phyloP scores from a whole-genome alignment of 2,329 filamentous ascomycete species.

The Nemania abortiva region DNA sequence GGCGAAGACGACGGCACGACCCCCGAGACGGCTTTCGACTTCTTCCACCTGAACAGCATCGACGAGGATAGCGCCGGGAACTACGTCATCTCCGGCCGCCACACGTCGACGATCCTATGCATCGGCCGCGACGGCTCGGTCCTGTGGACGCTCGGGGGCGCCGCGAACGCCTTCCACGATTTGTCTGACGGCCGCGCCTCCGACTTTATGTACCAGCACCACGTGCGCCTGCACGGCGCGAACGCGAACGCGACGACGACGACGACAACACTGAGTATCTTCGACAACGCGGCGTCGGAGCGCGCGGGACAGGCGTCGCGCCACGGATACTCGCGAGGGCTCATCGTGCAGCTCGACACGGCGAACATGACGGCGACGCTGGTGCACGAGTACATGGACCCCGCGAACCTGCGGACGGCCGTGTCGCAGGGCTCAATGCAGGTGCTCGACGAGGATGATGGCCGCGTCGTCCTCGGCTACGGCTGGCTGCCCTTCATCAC shows the following conservation, averaged over 20 bases:
- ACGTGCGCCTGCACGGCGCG: slow-evolving; percentile 51
- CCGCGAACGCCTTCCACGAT: slow-evolving; percentile 53
- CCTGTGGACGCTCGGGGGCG: slow-evolving; percentile 55
- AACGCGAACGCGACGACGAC: neutral
- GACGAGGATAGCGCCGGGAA: slow-evolving; percentile 52
- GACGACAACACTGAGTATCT: slow-evolving; percentile 52
- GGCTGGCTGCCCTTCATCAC: slow-evolving; percentile 62
- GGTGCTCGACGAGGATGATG: slow-evolving; percentile 54
- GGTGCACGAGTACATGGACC: slow-evolving; percentile 55
- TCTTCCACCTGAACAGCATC: slow-evolving; percentile 56
- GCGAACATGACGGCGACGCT: slow-evolving; percentile 58
- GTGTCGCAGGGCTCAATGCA: slow-evolving; percentile 64
- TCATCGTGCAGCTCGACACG: slow-evolving; percentile 58
- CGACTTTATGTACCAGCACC: slow-evolving; percentile 56
- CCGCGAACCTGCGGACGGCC: slow-evolving; percentile 41
- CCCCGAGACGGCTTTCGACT: slow-evolving; percentile 50
- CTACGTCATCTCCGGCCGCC: slow-evolving; percentile 54
- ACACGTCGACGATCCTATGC: slow-evolving; percentile 50
- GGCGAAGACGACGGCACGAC: slow-evolving; percentile 40
- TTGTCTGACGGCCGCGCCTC: slow-evolving; percentile 52
- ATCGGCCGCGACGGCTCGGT: slow-evolving; percentile 49
- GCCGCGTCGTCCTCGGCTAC: slow-evolving; percentile 68
- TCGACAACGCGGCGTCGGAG: slow-evolving; percentile 52
- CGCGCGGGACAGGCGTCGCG: slow-evolving; percentile 44
- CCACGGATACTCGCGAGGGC: slow-evolving; percentile 55